Conservation (phyloP, 2,329 filamentous ascomycete species). For the Curvularia verruculosa region DNA sequence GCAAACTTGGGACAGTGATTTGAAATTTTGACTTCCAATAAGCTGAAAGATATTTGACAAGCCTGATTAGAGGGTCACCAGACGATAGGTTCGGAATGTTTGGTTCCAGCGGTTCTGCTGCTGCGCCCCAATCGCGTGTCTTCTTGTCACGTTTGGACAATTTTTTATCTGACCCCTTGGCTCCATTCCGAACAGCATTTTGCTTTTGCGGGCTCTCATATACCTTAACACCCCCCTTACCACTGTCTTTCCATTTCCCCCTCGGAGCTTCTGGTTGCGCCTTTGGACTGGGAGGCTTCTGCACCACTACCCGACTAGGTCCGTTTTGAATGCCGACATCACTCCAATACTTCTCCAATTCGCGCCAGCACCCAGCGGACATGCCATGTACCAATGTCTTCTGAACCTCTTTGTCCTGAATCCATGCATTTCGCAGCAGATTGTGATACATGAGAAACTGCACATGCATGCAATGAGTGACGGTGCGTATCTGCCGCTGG, state of each 20-base stretch:
- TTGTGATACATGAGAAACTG: conserved; percentile 90
- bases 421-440: conserved; percentile 61
- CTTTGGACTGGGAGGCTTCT: conserved; percentile 65
- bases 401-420: conserved; percentile 45
- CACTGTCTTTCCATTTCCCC: conserved; percentile 50
- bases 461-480: conserved; percentile 88
- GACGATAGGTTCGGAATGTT: conserved; percentile 77
- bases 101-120: conserved; percentile 71
- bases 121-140: conserved; percentile 72
- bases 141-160: conserved; percentile 52
- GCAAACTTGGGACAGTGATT: conserved; percentile 75
- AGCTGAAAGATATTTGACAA: conserved; percentile 76
- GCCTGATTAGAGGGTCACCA: conserved; percentile 78
- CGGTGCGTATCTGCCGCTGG: conserved; percentile 76
- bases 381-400: conserved; percentile 38
- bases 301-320: conserved; percentile 73
- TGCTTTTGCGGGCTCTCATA: conserved; percentile 33
- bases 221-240: conserved; percentile 47
- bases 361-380: conserved; percentile 43
- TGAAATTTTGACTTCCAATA: conserved; percentile 90
- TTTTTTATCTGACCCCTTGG: conserved; percentile 35
- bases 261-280: conserved; percentile 45
- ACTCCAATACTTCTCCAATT: conserved; percentile 52
- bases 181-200: conserved; percentile 9
- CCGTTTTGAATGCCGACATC: conserved; percentile 88